These are phyloP conservation scores for Orobanche coerulescens DNA, from an alignment of 257 asterid species.

Conservation along the genomic window DNA sequence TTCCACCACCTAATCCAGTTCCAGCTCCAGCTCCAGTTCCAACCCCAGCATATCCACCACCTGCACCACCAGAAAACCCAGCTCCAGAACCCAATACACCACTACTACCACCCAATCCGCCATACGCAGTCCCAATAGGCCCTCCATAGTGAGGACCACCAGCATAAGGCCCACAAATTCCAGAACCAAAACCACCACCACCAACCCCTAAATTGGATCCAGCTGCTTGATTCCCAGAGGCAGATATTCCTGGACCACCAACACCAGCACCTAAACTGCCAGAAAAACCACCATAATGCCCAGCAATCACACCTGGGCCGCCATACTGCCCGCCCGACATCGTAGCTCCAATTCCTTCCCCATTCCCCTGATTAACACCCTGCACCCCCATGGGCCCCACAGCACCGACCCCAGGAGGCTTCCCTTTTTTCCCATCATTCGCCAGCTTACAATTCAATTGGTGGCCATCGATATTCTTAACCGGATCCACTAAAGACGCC, in stretches of 20 bases:
- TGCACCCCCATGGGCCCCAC: constrained; percentile 36
- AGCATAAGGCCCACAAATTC: constrained; percentile 46
- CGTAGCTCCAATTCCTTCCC: constrained; percentile 38
- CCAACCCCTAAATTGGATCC: constrained; percentile 43
- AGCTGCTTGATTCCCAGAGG: constrained; percentile 39
- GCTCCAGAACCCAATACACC: constrained; percentile 26
- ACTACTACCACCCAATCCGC: constrained; percentile 28
- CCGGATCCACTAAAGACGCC: constrained; percentile 59
- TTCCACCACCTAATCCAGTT: constrained; percentile 24
- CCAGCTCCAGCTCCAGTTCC: constrained; percentile 22
- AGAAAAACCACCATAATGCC: constrained; percentile 40
- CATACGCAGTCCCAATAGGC: constrained; percentile 44
- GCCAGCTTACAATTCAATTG: constrained; percentile 72
- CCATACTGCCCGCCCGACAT: constrained; percentile 43
- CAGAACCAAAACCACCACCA: constrained; percentile 38
- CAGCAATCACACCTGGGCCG: constrained; percentile 37
- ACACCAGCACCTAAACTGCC: constrained; percentile 36
- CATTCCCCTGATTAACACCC: constrained; percentile 36
- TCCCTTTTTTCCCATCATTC: constrained; percentile 62
- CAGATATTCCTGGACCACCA: constrained; percentile 39
- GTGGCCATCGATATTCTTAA: constrained; percentile 70
- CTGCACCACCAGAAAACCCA: constrained; percentile 16
- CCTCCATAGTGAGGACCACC: constrained; percentile 49
- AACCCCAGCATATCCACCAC: constrained; percentile 27
- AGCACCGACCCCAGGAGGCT: constrained; percentile 35